Conservation (phyloP, 768 basidiomycete species). For the Royoungia palumana region DNA sequence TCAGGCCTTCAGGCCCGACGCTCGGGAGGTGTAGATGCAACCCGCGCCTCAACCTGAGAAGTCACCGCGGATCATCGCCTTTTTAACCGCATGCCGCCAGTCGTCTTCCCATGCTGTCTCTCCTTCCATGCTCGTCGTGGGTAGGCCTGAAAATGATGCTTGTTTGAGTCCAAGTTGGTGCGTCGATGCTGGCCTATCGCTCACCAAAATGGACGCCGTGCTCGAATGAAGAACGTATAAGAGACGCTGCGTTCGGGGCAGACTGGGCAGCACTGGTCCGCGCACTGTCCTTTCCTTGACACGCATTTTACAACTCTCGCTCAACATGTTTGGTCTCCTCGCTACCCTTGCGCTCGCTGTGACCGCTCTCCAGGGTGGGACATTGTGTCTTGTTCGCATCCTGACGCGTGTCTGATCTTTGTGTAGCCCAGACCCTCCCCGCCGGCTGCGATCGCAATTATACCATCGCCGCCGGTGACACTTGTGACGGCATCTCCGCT, state of each 20-base stretch:
- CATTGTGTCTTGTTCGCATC: too few species aligned
- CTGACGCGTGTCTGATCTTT: neutral
- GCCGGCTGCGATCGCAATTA: conserved; percentile 56
- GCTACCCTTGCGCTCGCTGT: conserved; percentile 14
- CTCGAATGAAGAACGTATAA: conserved; percentile 17
- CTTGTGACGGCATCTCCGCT: conserved; percentile 65
- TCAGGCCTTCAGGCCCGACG: too few species aligned
- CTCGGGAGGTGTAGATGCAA: too few species aligned
- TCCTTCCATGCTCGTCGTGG: neutral
- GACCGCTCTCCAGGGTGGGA: conserved; percentile 19
- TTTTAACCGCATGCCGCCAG: too few species aligned
- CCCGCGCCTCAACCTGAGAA: too few species aligned
- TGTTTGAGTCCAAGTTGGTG: too few species aligned
- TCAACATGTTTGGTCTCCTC: conserved; percentile 20
- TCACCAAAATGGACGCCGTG: too few species aligned
- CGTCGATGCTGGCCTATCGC: too few species aligned
- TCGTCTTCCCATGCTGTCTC: neutral
- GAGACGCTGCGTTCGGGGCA: neutral
- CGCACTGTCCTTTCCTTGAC: too few species aligned
- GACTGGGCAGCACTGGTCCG: neutral
- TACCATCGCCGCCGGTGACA: conserved; percentile 54
- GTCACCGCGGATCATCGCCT: neutral
- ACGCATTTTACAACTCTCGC: neutral
- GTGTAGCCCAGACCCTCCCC: conserved; percentile 42
- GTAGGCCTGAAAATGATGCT: neutral